Conservation (phyloP, 345 rosid species). For the Gossypium bickii region DNA sequence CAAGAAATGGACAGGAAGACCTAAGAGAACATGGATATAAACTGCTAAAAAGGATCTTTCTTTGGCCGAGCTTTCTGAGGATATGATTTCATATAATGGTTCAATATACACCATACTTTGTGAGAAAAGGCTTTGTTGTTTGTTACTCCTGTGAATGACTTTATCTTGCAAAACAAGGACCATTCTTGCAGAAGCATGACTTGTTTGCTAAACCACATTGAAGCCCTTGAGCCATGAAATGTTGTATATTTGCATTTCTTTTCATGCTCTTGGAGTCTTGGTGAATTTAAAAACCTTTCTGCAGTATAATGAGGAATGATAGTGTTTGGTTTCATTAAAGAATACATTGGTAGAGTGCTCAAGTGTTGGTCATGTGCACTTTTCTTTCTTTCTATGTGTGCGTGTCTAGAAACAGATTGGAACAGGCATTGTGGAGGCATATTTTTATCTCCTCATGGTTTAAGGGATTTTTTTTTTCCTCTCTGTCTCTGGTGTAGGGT, state of each 20-base stretch:
- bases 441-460: background rate
- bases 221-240: background rate
- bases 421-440: background rate
- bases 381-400: background rate
- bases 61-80: background rate
- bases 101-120: background rate
- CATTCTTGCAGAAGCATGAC: background rate
- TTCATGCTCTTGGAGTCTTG: background rate
- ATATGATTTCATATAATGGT: background rate
- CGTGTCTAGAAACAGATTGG: background rate
- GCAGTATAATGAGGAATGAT: background rate
- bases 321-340: background rate
- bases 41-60: background rate
- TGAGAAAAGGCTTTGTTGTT: background rate
- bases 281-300: background rate
- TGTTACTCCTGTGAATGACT: background rate
- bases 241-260: background rate
- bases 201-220: background rate
- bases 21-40: background rate
- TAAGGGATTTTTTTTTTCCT: slow-evolving; percentile 8
- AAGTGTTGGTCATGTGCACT: slow-evolving; percentile 2
- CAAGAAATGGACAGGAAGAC: background rate
- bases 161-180: background rate
- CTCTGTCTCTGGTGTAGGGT: slow-evolving; percentile 41
- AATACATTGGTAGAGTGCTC: background rate